Percentiles rank a stretch among this genome's conserved stretches.
Conservation (phyloP, 2,329 filamentous ascomycete species). For the Ophiocordyceps australis region DNA sequence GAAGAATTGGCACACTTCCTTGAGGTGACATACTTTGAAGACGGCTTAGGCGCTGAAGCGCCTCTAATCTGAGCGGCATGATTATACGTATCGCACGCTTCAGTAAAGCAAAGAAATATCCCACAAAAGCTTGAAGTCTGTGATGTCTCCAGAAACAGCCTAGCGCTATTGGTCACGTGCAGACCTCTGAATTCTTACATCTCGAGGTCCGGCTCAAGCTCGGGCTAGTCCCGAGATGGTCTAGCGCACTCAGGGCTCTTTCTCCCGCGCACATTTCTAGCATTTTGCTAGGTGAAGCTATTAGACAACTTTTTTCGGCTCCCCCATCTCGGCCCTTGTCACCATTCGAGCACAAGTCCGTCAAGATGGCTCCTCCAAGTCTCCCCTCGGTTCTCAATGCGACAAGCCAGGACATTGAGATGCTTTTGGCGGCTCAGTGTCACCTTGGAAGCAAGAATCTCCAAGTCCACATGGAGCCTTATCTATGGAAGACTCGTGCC, state of each 20-base stretch:
- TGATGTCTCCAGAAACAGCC: slow-evolving; percentile 1
- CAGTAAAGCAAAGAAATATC: no score
- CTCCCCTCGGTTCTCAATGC: slow-evolving; percentile 92
- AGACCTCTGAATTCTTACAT: no score
- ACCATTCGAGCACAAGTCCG: slow-evolving; percentile 17
- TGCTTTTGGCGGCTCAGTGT: slow-evolving; percentile 90
- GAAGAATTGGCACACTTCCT: slow-evolving; percentile 6
- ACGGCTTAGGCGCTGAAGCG: slow-evolving; percentile 38
- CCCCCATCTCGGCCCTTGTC: slow-evolving; percentile 10
- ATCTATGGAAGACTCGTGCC: slow-evolving; percentile 98
- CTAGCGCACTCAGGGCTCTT: slow-evolving; percentile 16
- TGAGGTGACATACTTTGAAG: slow-evolving; percentile 33
- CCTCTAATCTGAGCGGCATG: slow-evolving; percentile 52
- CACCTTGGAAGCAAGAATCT: slow-evolving; percentile 99
- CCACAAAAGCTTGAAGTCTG: neutral
- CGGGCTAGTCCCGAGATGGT: slow-evolving; percentile 7
- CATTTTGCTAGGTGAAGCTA: no score
- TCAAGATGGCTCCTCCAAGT: slow-evolving; percentile 90
- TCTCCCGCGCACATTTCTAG: slow-evolving; percentile 20
- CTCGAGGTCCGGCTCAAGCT: fast-evolving
- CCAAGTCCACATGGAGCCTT: slow-evolving; percentile 98
- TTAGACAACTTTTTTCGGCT: slow-evolving; percentile 10
- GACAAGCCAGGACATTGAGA: slow-evolving; percentile 97
- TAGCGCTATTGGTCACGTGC: slow-evolving; percentile 14
- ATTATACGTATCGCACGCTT: slow-evolving; percentile 11